Base-by-base conservation (phyloP, 441 rosid genomes). In the Biscutella laevigata region DNA sequence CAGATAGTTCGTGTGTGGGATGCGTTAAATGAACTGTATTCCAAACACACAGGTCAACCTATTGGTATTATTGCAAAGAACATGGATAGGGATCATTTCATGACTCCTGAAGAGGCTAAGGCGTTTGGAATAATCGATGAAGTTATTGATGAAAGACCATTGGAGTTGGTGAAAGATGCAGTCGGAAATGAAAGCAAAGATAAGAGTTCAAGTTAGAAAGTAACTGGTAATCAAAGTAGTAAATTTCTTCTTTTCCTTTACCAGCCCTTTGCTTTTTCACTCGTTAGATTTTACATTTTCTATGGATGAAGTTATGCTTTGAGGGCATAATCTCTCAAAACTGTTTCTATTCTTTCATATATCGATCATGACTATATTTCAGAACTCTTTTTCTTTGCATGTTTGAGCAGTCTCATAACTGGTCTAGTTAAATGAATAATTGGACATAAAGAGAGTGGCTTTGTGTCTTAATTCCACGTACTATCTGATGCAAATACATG, bases 1-100 rank as follows among this genome's bases (percentile, higher is more conserved):
- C 94, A 94, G 79, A 94, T 94, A 39, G 84, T 88, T 64, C 81
- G 88, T 25, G 74, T 88, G 39, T 88, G 99, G 97, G 97, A 88
- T 65, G 46, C 85, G 0, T 74, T 94, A 58, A 88, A 88, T 76
- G 78, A 65, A 10, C 63, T 92, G 49, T 88, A 88, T 51, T 35
- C 72, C 1, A 84, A 77, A 63, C 97, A 88, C 70, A 88, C 97
- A 0, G 91, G 95, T 9, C 95, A 86, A 29, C 29, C 92, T 5
- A 1, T 84, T 4, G 95, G 86, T 8, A 49, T 86, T 26, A 76
- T 92, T 55, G 85, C 86, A 58, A 77, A 82, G 69, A 84, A 88
- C 67, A 88, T 88, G 98, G 95, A 92, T 65, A 79, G 99, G 66
- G 99, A 88, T 71, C 70, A 78, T 68, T 88, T 94, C 71, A 88